These are phyloP conservation scores for Ustilago sp. DNA, from an alignment of 1,284 basidiomycete genomes.

Conservation along the genomic window DNA sequence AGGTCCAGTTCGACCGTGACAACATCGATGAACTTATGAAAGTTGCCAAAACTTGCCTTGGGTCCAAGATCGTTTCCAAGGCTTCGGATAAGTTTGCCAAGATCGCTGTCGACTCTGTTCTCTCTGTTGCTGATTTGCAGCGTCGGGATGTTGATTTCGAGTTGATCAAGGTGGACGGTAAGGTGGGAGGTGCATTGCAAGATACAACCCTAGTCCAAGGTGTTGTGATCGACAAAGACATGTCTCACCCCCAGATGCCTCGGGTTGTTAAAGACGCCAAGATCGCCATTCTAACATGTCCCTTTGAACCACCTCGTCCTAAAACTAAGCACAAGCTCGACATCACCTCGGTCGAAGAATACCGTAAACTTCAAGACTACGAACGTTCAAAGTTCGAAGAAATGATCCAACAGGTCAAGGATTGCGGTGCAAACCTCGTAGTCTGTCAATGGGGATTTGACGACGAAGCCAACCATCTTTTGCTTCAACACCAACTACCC, in stretches of 20 bases:
- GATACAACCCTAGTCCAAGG: conserved; percentile 94
- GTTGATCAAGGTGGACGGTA: conserved; percentile 98
- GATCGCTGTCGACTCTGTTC: conserved; percentile 96
- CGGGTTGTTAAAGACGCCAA: conserved; percentile 86
- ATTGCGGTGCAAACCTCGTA: conserved; percentile 97
- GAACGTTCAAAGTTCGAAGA: conserved; percentile 95
- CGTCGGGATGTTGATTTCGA: conserved; percentile 97
- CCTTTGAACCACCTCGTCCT: conserved; percentile 96
- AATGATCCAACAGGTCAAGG: conserved; percentile 97
- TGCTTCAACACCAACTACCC: conserved; percentile 97
- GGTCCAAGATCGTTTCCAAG: conserved; percentile 98
- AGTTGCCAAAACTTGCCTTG: conserved; percentile 94
- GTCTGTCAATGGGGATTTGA: conserved; percentile 99
- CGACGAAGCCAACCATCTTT: conserved; percentile 96
- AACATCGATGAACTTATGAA: conserved; percentile 81
- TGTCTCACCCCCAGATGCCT: conserved; percentile 99
- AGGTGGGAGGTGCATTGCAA: conserved; percentile 94
- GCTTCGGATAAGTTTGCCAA: conserved; percentile 94
- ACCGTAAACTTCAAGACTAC: conserved; percentile 91
- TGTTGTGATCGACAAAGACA: conserved; percentile 98
- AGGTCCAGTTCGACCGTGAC: conserved; percentile 82
- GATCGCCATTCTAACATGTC: conserved; percentile 96
- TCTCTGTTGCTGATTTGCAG: conserved; percentile 93
- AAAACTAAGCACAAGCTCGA: conserved; percentile 99
- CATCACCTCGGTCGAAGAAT: conserved; percentile 97